These are phyloP conservation scores for Iberis pinnata DNA, from an alignment of 345 rosid species.

Conservation along the genomic window DNA sequence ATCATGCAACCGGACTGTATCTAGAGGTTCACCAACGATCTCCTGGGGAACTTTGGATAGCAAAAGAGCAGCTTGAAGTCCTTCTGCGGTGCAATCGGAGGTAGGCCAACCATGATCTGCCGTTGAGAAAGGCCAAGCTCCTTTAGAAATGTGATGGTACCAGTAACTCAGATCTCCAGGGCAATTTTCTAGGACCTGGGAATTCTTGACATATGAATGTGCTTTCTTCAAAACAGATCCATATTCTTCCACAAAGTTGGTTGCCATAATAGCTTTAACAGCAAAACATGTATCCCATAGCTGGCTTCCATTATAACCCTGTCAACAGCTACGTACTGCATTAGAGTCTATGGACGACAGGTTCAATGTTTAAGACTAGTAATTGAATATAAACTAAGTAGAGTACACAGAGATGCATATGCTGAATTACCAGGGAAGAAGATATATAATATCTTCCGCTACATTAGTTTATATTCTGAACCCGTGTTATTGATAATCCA, in stretches of 20 bases:
- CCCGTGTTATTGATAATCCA: no score
- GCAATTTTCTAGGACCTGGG: slow-evolving; percentile 86
- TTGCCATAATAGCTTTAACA: slow-evolving; percentile 75
- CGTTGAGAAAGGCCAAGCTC: slow-evolving; percentile 98
- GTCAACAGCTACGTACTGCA: slow-evolving; percentile 33
- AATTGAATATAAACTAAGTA: background rate
- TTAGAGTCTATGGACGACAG: slow-evolving; percentile 25
- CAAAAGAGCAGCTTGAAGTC: slow-evolving; percentile 67
- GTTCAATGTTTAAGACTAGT: slow-evolving; percentile 13
- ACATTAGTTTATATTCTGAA: no score
- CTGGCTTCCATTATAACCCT: slow-evolving; percentile 99
- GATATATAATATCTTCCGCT: no score
- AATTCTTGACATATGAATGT: slow-evolving; percentile 48
- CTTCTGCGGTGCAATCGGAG: slow-evolving; percentile 94
- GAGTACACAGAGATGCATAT: no score
- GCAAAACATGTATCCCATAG: slow-evolving; percentile 89
- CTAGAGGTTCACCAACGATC: slow-evolving; percentile 74
- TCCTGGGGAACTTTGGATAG: slow-evolving; percentile 64
- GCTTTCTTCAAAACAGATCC: slow-evolving; percentile 65
- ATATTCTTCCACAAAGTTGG: slow-evolving; percentile 62
- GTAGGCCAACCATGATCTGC: slow-evolving; percentile 98
- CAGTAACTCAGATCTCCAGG: slow-evolving; percentile 70
- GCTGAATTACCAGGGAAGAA: no score
- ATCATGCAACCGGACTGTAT: slow-evolving; percentile 53
- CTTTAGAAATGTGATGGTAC: slow-evolving; percentile 97